phyloP scores from a whole-genome alignment of 2,329 filamentous ascomycete species.

The Diaporthe vaccinii region DNA sequence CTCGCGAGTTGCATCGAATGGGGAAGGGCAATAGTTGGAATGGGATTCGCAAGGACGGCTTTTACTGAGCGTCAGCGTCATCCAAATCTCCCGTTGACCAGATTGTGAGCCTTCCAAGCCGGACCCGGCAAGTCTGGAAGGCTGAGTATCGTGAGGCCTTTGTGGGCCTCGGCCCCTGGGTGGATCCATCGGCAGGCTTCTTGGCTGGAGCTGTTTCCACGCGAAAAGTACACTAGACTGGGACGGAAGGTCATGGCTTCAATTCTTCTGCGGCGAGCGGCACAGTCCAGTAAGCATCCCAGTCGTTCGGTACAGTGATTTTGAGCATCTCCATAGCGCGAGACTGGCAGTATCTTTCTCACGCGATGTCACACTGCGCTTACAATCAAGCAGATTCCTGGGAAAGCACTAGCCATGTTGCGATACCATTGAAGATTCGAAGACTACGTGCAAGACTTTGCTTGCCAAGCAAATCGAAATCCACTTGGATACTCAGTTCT shows the following conservation, averaged over 20 bases:
- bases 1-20: slow-evolving; percentile 1
- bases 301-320: background rate
- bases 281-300: too few species aligned
- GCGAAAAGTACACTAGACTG: slow-evolving; percentile 1
- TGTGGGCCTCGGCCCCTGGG: slow-evolving; percentile 14
- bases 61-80: background rate
- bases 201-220: background rate
- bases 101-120: slow-evolving; percentile 14
- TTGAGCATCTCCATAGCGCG: background rate
- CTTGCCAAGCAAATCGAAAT: background rate
- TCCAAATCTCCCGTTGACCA: slow-evolving; percentile 23
- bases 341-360: background rate
- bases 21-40: background rate
- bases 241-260: background rate
- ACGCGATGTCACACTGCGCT: background rate
- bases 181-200: background rate
- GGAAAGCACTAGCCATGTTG: background rate
- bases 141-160: slow-evolving; percentile 25
- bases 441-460: background rate
- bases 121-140: slow-evolving; percentile 19
- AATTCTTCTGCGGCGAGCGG: background rate
- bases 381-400: background rate
- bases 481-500: too few species aligned
- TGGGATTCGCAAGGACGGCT: slow-evolving; percentile 13
- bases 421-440: too few species aligned